Conservation (phyloP, 108 stramenopile genomes). For the Seminavis robusta region DNA sequence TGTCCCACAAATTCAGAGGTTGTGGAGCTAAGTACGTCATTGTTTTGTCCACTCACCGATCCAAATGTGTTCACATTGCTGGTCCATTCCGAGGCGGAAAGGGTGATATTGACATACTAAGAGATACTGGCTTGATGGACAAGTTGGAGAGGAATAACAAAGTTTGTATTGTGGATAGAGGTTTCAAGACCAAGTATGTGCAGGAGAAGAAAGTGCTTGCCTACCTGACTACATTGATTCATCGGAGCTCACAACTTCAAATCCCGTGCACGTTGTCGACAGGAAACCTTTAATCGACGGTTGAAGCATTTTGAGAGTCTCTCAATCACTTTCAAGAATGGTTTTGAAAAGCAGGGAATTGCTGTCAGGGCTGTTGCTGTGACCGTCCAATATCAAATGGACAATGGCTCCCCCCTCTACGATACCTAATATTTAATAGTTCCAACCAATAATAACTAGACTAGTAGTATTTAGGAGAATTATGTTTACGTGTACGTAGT, state of each 20-base stretch:
- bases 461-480: too few species aligned
- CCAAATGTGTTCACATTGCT: too few species aligned
- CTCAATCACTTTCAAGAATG: constrained; percentile 13
- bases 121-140: constrained; percentile 12
- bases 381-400: constrained; percentile 36
- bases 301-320: constrained; percentile 29
- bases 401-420: constrained; percentile 27
- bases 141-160: neutral
- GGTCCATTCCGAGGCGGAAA: too few species aligned
- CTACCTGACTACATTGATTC: neutral
- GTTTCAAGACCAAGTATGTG: constrained; percentile 2
- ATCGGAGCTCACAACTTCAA: constrained; percentile 12
- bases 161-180: constrained; percentile 17
- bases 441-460: neutral
- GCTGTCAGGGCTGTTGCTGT: constrained; percentile 36
- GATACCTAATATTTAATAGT: constrained; percentile 11
- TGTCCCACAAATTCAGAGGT: too few species aligned
- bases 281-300: constrained; percentile 35
- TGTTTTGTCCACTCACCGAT: too few species aligned
- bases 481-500: too few species aligned
- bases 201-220: neutral
- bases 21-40: too few species aligned
- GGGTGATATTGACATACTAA: too few species aligned
- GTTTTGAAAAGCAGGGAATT: constrained; percentile 16
- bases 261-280: constrained; percentile 14